Base-by-base conservation (phyloP, 202 grass and related monocot species). In the Setaria italica region DNA sequence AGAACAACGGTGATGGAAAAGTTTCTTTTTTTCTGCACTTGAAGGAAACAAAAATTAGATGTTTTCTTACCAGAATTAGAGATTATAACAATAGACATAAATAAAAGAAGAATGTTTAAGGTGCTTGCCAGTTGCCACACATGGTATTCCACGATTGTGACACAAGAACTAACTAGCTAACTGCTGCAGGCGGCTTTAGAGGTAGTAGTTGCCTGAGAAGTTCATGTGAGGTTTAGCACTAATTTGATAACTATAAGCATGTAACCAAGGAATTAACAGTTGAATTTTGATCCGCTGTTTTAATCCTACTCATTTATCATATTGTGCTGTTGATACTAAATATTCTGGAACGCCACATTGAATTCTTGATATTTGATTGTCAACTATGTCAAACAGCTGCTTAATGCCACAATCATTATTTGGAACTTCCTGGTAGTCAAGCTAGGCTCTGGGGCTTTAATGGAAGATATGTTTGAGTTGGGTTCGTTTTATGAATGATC, bases 331-430 rank as follows among this genome's bases (percentile, higher is more conserved):
- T 73, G 67, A 71, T 71, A 16, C 68, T 34, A 72, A 56, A 64
- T 72, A 43, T 9, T 56, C 50, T 87, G 47, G 20, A n/a, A 59
- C 0, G 0, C 39, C 32, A 47, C 16, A 21, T 4, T 65, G 4
- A 83, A 62, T 37, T 71, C 2, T 17, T 78, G 20, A 21, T 72
- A 82, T 50, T 58, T 83, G 50, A 68, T 89, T 78, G 25, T 71
- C 46, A 56, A 59, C 46, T 84, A 65, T 82, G 65, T 82, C 2
- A 76, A 80, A 82, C 9, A 34, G 70, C 7, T 67, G 30, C 69
- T 80, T 81, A 53, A 35, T 42, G 46, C 53, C 43, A 54, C 4
- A 30, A 54, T 75, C 34, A 59, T 62, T 81, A 35, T 80, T 68
- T 67, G 34, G 51, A 53, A 69, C n/a, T 70, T 80, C 16, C 41